Conservation (phyloP, 768 basidiomycete genomes). For the Paxillus involutus region DNA sequence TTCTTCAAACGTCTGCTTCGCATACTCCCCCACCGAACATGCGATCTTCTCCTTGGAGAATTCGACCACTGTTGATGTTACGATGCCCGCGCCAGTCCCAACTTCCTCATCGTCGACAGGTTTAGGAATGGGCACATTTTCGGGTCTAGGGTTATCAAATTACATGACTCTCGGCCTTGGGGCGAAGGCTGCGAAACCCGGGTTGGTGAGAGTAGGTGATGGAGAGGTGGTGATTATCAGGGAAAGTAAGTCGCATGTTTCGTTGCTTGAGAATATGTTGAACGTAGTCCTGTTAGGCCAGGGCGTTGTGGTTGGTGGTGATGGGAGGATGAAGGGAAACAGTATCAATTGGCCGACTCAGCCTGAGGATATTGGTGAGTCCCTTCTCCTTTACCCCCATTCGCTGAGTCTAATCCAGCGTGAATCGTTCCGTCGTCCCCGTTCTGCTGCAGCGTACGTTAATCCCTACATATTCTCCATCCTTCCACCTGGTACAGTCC, state of each 20-base stretch:
- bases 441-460: conserved; percentile 56
- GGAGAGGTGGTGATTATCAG: conserved; percentile 71
- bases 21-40: conserved; percentile 68
- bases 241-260: conserved; percentile 60
- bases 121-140: conserved; percentile 68
- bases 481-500: conserved; percentile 66
- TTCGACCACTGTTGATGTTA: conserved; percentile 56
- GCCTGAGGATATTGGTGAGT: conserved; percentile 76
- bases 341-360: conserved; percentile 74
- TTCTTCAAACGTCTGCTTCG: conserved; percentile 62
- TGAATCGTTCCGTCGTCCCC: conserved; percentile 71
- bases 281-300: conserved; percentile 45
- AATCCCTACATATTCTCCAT: conserved; percentile 79
- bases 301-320: conserved; percentile 61
- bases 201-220: conserved; percentile 52
- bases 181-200: conserved; percentile 64
- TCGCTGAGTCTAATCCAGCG: conserved; percentile 33
- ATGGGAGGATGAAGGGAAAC: conserved; percentile 52
- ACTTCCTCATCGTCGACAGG: conserved; percentile 26
- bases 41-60: conserved; percentile 68
- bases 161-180: conserved; percentile 86
- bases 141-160: conserved; percentile 59
- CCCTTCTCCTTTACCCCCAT: not conserved
- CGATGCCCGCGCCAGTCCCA: conserved; percentile 41
- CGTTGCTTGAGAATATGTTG: not conserved